Percentiles rank a stretch among this genome's conserved stretches.
phyloP scores from a whole-genome alignment of 164 flowering plant species.

The Nelumbo lutea region DNA sequence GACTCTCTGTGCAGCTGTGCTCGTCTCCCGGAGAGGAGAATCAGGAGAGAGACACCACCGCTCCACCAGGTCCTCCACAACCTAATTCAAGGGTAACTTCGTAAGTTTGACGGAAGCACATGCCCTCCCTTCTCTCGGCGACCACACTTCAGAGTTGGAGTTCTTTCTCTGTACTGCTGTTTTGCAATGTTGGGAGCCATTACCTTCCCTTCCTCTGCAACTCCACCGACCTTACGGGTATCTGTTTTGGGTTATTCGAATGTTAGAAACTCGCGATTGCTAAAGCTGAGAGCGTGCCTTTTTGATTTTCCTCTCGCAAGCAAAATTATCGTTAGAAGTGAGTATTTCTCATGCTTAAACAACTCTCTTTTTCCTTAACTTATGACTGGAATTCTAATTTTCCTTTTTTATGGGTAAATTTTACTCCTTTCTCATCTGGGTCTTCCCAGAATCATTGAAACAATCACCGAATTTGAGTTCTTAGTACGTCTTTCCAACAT shows the following conservation, averaged over 20 bases:
- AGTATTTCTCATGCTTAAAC: not conserved
- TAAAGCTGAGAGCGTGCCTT: slow-evolving; percentile 24
- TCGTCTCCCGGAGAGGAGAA: too few relatives aligned
- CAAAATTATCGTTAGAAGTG: slow-evolving; percentile 46
- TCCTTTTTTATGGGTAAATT: not conserved
- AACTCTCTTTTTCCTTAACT: not conserved
- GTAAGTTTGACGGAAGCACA: too few relatives aligned
- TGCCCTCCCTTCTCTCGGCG: too few relatives aligned
- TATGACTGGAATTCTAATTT: not conserved
- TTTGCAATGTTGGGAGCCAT: slow-evolving; percentile 3
- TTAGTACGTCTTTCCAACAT: not conserved
- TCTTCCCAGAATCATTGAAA: not conserved
- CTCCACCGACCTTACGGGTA: not conserved
- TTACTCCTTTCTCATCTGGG: slow-evolving; percentile 3
- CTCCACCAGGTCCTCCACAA: too few relatives aligned
- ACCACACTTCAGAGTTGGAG: too few relatives aligned
- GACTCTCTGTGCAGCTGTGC: too few relatives aligned
- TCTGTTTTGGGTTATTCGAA: not conserved
- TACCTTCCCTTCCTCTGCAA: not conserved
- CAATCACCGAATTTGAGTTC: not conserved
- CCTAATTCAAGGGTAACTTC: too few relatives aligned
- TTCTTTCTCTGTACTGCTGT: too few relatives aligned
- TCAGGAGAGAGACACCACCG: too few relatives aligned
- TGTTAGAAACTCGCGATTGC: not conserved
- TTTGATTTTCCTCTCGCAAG: slow-evolving; percentile 44